Conservation (phyloP, 2,329 filamentous ascomycete species). For the Bipolaris bicolor region DNA sequence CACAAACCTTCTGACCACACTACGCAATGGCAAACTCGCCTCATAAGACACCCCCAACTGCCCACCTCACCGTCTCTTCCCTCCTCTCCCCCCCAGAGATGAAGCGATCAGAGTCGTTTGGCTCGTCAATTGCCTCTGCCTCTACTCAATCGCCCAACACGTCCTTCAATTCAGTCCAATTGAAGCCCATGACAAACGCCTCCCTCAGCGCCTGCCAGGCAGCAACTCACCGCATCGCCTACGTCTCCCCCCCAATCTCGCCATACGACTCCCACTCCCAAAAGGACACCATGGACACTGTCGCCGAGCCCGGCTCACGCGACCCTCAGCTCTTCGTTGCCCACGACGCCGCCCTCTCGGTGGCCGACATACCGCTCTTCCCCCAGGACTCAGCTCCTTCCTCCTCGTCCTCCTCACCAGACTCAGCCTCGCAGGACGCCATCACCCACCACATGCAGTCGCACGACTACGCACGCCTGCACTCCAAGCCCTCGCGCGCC, state of each 20-base stretch:
- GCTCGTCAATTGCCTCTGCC: conserved; percentile 36
- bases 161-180: conserved; percentile 36
- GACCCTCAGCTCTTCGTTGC: conserved; percentile 48
- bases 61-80: conserved; percentile 46
- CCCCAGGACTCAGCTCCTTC: conserved; percentile 31
- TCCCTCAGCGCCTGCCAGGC: conserved; percentile 27
- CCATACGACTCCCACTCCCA: conserved; percentile 45
- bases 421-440: conserved; percentile 25
- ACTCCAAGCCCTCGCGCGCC: conserved; percentile 42
- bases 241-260: conserved; percentile 51
- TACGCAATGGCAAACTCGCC: conserved; percentile 39
- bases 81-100: conserved; percentile 51
- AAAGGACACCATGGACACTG: conserved; percentile 45
- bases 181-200: conserved; percentile 30
- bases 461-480: conserved; percentile 34
- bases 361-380: conserved; percentile 46
- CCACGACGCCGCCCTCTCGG: conserved; percentile 33
- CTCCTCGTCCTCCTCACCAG: conserved; percentile 14
- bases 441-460: conserved; percentile 48
- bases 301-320: conserved; percentile 36
- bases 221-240: conserved; percentile 37
- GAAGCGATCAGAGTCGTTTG: conserved; percentile 50
- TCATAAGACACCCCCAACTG: conserved; percentile 37
- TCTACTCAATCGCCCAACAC: conserved; percentile 33
- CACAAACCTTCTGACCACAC: conserved; percentile 29